Conservation (phyloP, 345 rosid genomes). For the Alliaria petiolata region DNA sequence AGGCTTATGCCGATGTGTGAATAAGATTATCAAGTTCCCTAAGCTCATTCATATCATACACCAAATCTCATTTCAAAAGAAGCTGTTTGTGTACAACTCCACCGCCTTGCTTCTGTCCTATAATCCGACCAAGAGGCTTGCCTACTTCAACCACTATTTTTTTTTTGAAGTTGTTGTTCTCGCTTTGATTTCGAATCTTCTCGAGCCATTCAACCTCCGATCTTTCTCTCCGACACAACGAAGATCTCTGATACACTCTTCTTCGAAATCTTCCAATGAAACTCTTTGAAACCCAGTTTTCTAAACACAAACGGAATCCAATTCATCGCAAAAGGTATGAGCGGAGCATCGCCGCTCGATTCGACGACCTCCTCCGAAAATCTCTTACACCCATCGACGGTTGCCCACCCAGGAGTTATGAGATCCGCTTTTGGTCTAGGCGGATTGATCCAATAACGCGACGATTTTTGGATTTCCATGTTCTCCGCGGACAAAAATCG, state of each 20-base stretch:
- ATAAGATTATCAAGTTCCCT: too few relatives aligned
- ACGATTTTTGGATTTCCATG: too few relatives aligned
- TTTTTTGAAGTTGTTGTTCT: conserved; percentile 69
- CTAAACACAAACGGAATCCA: conserved; percentile 36
- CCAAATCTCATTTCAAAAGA: conserved; percentile 99
- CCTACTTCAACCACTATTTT: conserved; percentile 91
- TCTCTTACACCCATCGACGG: too few relatives aligned
- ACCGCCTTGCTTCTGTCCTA: conserved; percentile 87
- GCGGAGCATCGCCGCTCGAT: too few relatives aligned
- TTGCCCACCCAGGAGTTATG: too few relatives aligned
- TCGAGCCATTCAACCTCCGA: neutral
- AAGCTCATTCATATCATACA: too few relatives aligned
- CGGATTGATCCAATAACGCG: too few relatives aligned
- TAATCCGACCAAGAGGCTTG: conserved; percentile 87
- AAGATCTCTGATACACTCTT: conserved; percentile 39
- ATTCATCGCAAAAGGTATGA: too few relatives aligned
- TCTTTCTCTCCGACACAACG: conserved; percentile 33
- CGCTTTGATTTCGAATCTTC: conserved; percentile 53
- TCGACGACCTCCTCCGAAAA: too few relatives aligned
- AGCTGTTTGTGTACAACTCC: conserved; percentile 96
- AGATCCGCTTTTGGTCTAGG: too few relatives aligned
- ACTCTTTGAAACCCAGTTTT: conserved; percentile 63
- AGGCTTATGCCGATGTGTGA: too few relatives aligned
- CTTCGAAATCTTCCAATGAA: conserved; percentile 60
- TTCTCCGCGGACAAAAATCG: too few relatives aligned